Conservation (phyloP, 352 stramenopile species). For the Phytophthora sansomeana region DNA sequence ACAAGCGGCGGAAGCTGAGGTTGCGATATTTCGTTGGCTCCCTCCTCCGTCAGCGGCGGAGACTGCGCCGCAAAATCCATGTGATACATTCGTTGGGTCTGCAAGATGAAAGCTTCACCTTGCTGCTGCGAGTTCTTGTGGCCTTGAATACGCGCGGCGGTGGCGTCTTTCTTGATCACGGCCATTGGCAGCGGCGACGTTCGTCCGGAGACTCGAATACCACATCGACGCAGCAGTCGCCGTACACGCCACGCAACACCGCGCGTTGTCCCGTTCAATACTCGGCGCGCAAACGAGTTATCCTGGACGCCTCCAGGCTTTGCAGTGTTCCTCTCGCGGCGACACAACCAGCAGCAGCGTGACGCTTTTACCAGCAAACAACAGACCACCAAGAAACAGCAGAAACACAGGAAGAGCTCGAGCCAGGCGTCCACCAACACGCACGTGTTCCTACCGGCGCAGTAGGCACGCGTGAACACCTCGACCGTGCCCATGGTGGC, state of each 20-base stretch:
- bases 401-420: conserved; percentile 50
- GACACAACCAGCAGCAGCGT: conserved; percentile 39
- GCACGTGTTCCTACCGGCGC: conserved; percentile 53
- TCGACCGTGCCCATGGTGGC: conserved; percentile 63
- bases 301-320: conserved; percentile 8
- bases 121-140: conserved; percentile 86
- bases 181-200: conserved; percentile 64
- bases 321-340: not conserved
- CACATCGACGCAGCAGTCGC: conserved; percentile 20
- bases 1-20: conserved; percentile 8
- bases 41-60: conserved; percentile 7
- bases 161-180: conserved; percentile 78
- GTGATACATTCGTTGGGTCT: conserved; percentile 68
- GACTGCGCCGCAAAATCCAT: conserved; percentile 46
- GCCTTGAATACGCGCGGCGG: conserved; percentile 61
- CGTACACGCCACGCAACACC: conserved; percentile 12
- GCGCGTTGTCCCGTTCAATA: conserved; percentile 15
- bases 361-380: conserved; percentile 23
- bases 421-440: conserved; percentile 75
- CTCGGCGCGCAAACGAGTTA: conserved; percentile 23
- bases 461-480: conserved; percentile 64
- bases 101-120: conserved; percentile 67
- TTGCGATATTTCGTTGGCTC: not conserved
- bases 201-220: conserved; percentile 11
- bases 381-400: conserved; percentile 41